These are phyloP conservation scores for Lodderomyces jiufengensis DNA, from an alignment of 1,139 yeast genomes.

Conservation along the genomic window DNA sequence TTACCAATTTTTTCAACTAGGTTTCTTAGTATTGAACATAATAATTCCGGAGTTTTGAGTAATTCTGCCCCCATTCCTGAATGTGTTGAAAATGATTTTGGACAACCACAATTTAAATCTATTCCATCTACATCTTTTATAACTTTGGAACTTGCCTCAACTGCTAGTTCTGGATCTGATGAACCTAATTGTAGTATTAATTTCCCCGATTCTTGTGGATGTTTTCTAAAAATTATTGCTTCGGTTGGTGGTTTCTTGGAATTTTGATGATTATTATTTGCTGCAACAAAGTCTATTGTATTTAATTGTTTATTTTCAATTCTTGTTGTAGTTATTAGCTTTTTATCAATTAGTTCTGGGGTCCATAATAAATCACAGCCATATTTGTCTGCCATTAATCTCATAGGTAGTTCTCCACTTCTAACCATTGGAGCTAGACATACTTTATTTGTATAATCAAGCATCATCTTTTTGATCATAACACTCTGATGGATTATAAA, in stretches of 20 bases:
- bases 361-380: conserved; percentile 97
- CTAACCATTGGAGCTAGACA: conserved; percentile 97
- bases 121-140: conserved; percentile 88
- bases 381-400: conserved; percentile 70
- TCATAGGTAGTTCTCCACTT: conserved; percentile 88
- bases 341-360: conserved; percentile 90
- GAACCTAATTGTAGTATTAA: conserved; percentile 90
- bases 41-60: conserved; percentile 71
- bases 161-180: conserved; percentile 78
- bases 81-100: conserved; percentile 83
- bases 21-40: conserved; percentile 62
- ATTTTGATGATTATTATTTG: conserved; percentile 16
- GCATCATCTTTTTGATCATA: conserved; percentile 13
- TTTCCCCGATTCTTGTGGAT: conserved; percentile 49
- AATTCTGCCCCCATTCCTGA: conserved; percentile 98
- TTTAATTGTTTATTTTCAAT: conserved; percentile 50
- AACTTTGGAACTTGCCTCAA: conserved; percentile 75
- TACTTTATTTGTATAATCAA: conserved; percentile 52
- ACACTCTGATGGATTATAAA: too few species aligned
- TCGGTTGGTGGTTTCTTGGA: conserved; percentile 3
- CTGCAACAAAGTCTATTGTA: conserved; percentile 53
- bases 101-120: conserved; percentile 95
- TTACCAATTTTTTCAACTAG: conserved; percentile 78
- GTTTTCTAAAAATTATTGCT: conserved; percentile 68
- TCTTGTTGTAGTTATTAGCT: conserved; percentile 67